Evolutionary conservation across 768 basidiomycete genomes (phyloP).

Genomic region (Amanita pseudoporphyria): DNA sequence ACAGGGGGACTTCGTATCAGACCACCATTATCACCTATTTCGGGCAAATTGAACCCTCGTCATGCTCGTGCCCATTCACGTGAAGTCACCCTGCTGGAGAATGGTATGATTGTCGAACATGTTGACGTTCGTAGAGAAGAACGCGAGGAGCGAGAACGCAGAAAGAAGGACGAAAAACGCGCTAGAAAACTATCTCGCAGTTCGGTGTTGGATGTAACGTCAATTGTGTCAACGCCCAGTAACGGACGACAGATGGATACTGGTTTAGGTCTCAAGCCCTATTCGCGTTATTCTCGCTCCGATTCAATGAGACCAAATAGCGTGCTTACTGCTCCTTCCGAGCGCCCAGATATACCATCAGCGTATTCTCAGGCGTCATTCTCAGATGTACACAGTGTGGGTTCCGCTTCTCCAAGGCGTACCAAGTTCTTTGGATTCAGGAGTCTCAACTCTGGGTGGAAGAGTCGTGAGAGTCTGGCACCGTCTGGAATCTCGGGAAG

Average conservation of each 20-base stretch:
- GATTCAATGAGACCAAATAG: conserved; percentile 51
- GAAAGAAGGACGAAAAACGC: conserved; percentile 59
- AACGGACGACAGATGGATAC: conserved; percentile 46
- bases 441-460: conserved; percentile 62
- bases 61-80: conserved; percentile 49
- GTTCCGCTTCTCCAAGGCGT: conserved; percentile 56
- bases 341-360: conserved; percentile 52
- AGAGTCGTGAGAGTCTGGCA: conserved; percentile 75
- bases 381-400: conserved; percentile 69
- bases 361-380: conserved; percentile 74
- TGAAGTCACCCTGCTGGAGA: conserved; percentile 76
- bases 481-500: conserved; percentile 78
- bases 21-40: conserved; percentile 38
- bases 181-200: conserved; percentile 68
- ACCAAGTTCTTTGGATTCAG: conserved; percentile 73
- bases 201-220: conserved; percentile 62
- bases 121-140: conserved; percentile 78
- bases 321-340: conserved; percentile 47
- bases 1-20: conserved; percentile 62
- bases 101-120: conserved; percentile 84
- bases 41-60: conserved; percentile 22
- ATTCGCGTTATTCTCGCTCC: conserved; percentile 50
- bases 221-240: conserved; percentile 61
- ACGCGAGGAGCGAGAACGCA: conserved; percentile 61
- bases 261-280: conserved; percentile 43